Percentiles rank a stretch among this genome's conserved stretches.
phyloP scores from a whole-genome alignment of 805 yeast species.

The Candida anglica region DNA sequence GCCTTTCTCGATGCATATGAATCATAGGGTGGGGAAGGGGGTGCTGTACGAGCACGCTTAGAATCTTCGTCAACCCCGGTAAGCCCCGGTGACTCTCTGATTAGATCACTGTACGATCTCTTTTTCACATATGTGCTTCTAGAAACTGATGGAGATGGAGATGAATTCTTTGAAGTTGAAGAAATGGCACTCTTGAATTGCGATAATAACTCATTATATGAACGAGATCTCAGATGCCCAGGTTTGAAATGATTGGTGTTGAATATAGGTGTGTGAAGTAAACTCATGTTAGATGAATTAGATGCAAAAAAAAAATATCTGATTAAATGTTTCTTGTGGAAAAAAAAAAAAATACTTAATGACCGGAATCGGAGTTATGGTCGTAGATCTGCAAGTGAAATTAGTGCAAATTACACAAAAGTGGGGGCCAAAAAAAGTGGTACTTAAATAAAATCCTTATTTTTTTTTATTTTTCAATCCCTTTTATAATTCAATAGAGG shows the following conservation, averaged over 20 bases:
- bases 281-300: conserved; percentile 18
- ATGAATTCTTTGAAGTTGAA: conserved; percentile 6
- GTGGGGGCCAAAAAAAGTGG: too few relatives aligned
- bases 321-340: conserved; percentile 1
- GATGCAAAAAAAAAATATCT: conserved; percentile 1
- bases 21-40: conserved; percentile 36
- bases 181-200: conserved; percentile 18
- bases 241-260: conserved; percentile 24
- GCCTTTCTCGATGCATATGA: conserved; percentile 9
- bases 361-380: conserved; percentile 1
- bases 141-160: conserved; percentile 1
- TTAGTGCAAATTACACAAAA: background rate
- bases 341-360: background rate
- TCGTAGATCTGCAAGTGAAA: background rate
- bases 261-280: conserved; percentile 26
- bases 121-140: conserved; percentile 13
- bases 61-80: conserved; percentile 8
- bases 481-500: too few relatives aligned
- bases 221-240: conserved; percentile 29
- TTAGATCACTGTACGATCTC: conserved; percentile 24
- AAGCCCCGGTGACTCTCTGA: conserved; percentile 6
- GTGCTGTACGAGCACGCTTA: conserved; percentile 44
- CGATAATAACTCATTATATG: conserved; percentile 29
- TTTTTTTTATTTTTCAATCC: too few relatives aligned
- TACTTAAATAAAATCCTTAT: too few relatives aligned